Evolutionary conservation across 169 alveolate genomes (phyloP).

Genomic region (Cryptosporidium bovis): DNA sequence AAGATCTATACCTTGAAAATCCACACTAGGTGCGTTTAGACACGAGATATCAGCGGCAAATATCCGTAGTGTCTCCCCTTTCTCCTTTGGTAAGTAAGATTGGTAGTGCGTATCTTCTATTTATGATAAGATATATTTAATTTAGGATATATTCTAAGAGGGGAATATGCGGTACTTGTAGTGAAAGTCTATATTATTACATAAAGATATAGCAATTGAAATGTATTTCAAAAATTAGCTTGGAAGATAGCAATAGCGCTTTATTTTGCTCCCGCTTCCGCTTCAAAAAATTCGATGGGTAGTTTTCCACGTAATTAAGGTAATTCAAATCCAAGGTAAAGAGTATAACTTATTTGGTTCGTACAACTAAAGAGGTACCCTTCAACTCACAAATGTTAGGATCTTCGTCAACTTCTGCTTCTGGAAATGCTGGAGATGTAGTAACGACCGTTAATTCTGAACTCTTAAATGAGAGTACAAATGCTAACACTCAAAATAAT

Average conservation of each 20-base stretch:
- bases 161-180: conserved; percentile 4
- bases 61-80: too few species aligned
- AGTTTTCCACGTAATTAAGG: conserved; percentile 68
- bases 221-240: neutral
- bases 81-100: too few species aligned
- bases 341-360: conserved; percentile 42
- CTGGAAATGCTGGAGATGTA: conserved; percentile 68
- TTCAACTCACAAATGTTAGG: conserved; percentile 58
- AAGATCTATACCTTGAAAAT: too few species aligned
- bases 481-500: neutral
- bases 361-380: conserved; percentile 70
- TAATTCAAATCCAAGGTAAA: conserved; percentile 28
- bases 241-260: conserved; percentile 37
- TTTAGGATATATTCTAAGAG: neutral
- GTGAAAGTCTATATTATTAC: conserved; percentile 20
- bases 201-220: conserved; percentile 13
- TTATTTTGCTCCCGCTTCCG: conserved; percentile 71
- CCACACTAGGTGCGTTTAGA: too few species aligned
- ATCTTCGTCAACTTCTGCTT: conserved; percentile 72
- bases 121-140: neutral
- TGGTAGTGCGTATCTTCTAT: too few species aligned
- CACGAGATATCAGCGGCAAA: too few species aligned
- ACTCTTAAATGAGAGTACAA: conserved; percentile 55
- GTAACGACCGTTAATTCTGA: conserved; percentile 43
- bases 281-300: conserved; percentile 12